A percentile compares a stretch with the other conserved stretches of the same genome.
These are phyloP conservation scores for Paraleonurus japonicus DNA, from an alignment of 257 asterid species.

Conservation along the genomic window DNA sequence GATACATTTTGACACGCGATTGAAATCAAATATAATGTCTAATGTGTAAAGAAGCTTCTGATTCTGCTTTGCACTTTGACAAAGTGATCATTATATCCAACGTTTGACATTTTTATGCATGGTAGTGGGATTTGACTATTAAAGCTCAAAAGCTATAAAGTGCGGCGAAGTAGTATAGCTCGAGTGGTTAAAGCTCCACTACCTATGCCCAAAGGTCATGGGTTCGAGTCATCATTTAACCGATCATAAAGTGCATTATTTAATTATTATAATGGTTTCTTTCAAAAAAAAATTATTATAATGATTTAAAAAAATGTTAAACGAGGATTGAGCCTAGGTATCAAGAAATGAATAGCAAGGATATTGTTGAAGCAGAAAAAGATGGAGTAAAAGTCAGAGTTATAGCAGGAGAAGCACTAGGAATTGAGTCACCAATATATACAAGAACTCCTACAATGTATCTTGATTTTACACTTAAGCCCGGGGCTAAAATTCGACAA, in stretches of 20 bases:
- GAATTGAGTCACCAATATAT: conserved; percentile 55
- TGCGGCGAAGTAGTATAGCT: no score
- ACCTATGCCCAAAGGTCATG: no score
- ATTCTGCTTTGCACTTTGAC: conserved; percentile 14
- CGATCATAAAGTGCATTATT: no score
- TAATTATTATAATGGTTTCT: not conserved
- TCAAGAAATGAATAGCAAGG: conserved; percentile 67
- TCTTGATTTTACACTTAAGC: conserved; percentile 69
- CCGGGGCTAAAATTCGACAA: conserved; percentile 61
- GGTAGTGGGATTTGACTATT: conserved; percentile 24
- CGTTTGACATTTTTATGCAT: conserved; percentile 16
- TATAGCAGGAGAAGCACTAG: conserved; percentile 79
- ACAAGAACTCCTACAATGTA: conserved; percentile 90
- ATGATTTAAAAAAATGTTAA: no score
- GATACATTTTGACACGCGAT: not conserved
- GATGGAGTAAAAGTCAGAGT: conserved; percentile 71
- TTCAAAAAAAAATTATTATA: no score
- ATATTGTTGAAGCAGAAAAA: conserved; percentile 54
- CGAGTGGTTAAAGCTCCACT: no score
- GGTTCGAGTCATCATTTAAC: no score
- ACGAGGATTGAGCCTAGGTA: conserved; percentile 82
- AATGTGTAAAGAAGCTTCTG: not conserved
- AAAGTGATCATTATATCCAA: not conserved
- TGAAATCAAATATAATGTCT: not conserved
- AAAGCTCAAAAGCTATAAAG: not conserved